Base-by-base conservation (phyloP, 129 eudicot species). In the Pseudognaphalium luteoalbum region DNA sequence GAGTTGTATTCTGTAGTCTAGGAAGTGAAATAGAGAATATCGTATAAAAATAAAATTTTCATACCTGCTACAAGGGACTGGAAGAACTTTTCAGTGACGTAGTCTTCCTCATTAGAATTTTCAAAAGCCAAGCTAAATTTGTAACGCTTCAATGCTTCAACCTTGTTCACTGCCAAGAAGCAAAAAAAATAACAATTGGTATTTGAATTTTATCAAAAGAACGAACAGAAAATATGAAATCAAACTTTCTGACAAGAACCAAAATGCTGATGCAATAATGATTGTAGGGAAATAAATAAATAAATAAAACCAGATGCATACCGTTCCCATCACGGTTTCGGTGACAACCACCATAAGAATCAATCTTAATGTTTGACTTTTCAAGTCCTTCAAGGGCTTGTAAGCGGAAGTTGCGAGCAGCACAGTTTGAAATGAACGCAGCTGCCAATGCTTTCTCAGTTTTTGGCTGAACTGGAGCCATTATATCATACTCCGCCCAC, bases 41-140 rank as follows among this genome's bases (percentile, higher is more conserved):
- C 22, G 11, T 11, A 25, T 11, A 71, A 84, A 76, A 19, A 33
- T 12, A 57, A 70, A 25, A 57, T 51, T 7, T 34, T 11, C 4
- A 25, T 88, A 93, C 98, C 98, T 72, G 98, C 97, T 66, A 93
- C 98, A 77, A 93, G 98, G 76, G 98, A 93, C 85, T 93, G 98
- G 83, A 93, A 93, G 76, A 85, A 93, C 57, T 93, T 93, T 70
- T 93, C 98, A 4, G 98, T 91, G 35, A 93, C 98, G 75, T 93
- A 93, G 66, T 93, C 98, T 87, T 93, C 98, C 86, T 91, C 98
- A 64, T 91, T 87, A 47, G 98, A 93, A 76, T 93, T 93, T 76
- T 93, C 98, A 78, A 93, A 93, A 70, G 98, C 98, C 83, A 93
- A 85, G 83, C 98, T 93, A 70, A 93, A 93, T 77, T 83, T 93